Evolutionary conservation across 2,329 filamentous ascomycete genomes (phyloP).

Genomic region (Ambrosiella cleistominuta): DNA sequence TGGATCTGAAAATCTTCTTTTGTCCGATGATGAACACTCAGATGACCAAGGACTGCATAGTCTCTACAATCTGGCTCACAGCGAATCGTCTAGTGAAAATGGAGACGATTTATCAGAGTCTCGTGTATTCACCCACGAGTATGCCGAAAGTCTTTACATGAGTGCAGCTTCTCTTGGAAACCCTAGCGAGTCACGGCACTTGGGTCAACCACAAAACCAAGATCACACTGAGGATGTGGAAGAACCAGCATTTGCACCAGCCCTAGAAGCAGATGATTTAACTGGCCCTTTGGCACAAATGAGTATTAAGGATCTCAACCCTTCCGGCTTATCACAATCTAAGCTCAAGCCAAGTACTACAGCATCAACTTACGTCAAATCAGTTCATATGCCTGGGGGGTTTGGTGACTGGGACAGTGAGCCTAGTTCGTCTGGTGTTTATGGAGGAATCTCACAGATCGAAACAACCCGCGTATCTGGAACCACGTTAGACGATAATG

Average conservation of each 20-base stretch:
- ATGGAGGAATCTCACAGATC: not conserved
- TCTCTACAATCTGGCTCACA: slow-evolving; percentile 1
- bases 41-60: not conserved
- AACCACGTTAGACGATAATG: not conserved
- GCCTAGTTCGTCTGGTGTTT: not conserved
- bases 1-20: slow-evolving; percentile 2
- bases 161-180: slow-evolving; percentile 43
- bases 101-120: slow-evolving; percentile 43
- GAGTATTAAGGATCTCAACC: not conserved
- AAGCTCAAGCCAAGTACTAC: not conserved
- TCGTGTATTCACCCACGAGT: slow-evolving; percentile 58
- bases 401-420: slow-evolving; percentile 3
- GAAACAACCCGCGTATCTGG: not conserved
- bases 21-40: slow-evolving; percentile 1
- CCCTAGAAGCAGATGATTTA: not conserved
- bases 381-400: slow-evolving; percentile 11
- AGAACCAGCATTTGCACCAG: not conserved
- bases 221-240: not conserved
- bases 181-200: slow-evolving; percentile 11
- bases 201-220: not conserved
- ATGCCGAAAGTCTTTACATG: slow-evolving; percentile 78
- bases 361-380: slow-evolving; percentile 6
- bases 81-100: slow-evolving; percentile 14
- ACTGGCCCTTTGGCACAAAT: not conserved
- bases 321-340: not conserved